Evolutionary conservation across 2,329 filamentous ascomycete species (phyloP).

Genomic region (Hymenoscyphus linearis): DNA sequence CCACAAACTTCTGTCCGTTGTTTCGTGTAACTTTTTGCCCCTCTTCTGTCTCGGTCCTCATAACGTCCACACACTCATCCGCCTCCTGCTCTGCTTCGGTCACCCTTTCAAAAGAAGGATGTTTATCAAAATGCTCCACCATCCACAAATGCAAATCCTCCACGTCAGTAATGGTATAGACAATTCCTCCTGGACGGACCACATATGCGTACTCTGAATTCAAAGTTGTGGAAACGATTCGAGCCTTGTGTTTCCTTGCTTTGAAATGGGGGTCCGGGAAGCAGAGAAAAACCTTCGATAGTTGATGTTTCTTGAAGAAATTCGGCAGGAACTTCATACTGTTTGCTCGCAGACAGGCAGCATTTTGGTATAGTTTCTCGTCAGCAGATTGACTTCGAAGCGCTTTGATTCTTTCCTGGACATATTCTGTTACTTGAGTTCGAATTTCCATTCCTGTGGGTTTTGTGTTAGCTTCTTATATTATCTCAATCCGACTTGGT

Average conservation of each 20-base stretch:
- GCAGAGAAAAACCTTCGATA: slow-evolving; percentile 92
- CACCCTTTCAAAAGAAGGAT: slow-evolving; percentile 75
- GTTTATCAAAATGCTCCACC: slow-evolving; percentile 74
- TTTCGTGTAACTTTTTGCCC: slow-evolving; percentile 95
- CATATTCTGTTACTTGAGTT: slow-evolving; percentile 82
- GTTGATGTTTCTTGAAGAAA: slow-evolving; percentile 77
- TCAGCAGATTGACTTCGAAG: slow-evolving; percentile 61
- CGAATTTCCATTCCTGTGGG: slow-evolving; percentile 81
- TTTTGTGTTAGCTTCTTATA: slow-evolving; percentile 10
- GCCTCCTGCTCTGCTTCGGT: slow-evolving; percentile 59
- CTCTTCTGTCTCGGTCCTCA: slow-evolving; percentile 87
- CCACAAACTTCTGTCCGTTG: slow-evolving; percentile 84
- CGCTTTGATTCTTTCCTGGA: slow-evolving; percentile 80
- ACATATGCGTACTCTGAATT: slow-evolving; percentile 93
- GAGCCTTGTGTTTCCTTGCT: slow-evolving; percentile 90
- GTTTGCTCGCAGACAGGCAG: slow-evolving; percentile 84
- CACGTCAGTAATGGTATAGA: slow-evolving; percentile 97
- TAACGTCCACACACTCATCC: slow-evolving; percentile 67
- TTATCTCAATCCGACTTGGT: not conserved
- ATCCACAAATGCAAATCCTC: slow-evolving; percentile 93
- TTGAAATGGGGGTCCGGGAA: slow-evolving; percentile 99
- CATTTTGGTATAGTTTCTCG: slow-evolving; percentile 68
- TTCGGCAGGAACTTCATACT: slow-evolving; percentile 99
- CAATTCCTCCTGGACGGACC: slow-evolving; percentile 72
- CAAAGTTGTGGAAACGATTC: slow-evolving; percentile 84